These are phyloP conservation scores for Biscutella auriculata DNA, from an alignment of 441 rosid species.

Conservation along the genomic window DNA sequence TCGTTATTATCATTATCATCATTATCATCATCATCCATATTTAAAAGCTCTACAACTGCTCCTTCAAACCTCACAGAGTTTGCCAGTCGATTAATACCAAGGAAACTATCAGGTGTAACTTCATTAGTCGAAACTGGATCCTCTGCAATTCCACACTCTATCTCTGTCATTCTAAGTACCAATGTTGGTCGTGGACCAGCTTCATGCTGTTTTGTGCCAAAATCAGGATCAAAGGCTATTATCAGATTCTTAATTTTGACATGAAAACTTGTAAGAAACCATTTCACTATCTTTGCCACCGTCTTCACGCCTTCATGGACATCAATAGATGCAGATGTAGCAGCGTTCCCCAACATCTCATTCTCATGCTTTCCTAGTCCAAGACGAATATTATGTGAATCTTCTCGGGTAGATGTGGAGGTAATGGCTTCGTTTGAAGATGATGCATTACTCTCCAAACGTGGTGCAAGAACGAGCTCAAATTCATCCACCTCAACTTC, in stretches of 20 bases:
- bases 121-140: conserved; percentile 29
- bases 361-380: conserved; percentile 32
- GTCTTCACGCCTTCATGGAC: conserved; percentile 97
- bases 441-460: conserved; percentile 20
- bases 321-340: conserved; percentile 40
- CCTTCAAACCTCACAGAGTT: conserved; percentile 76
- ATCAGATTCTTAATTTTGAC: conserved; percentile 62
- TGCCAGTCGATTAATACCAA: conserved; percentile 60
- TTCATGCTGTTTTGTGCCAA: conserved; percentile 26
- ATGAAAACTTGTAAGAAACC: conserved; percentile 83
- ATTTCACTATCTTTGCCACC: conserved; percentile 94
- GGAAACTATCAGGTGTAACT: conserved; percentile 38
- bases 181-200: conserved; percentile 32
- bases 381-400: conserved; percentile 16
- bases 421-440: conserved; percentile 23
- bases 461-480: conserved; percentile 72
- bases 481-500: conserved; percentile 85
- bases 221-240: conserved; percentile 69
- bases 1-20: not conserved
- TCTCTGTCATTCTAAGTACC: conserved; percentile 65
- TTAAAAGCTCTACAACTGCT: conserved; percentile 70
- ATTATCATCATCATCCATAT: conserved; percentile 36
- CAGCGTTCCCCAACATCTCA: conserved; percentile 27
- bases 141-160: conserved; percentile 78
- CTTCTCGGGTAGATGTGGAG: conserved; percentile 26